Percentiles rank a stretch among this genome's conserved stretches.
These are phyloP conservation scores for Penicillium concentricum DNA, from an alignment of 2,329 filamentous ascomycete species.

Conservation along the genomic window DNA sequence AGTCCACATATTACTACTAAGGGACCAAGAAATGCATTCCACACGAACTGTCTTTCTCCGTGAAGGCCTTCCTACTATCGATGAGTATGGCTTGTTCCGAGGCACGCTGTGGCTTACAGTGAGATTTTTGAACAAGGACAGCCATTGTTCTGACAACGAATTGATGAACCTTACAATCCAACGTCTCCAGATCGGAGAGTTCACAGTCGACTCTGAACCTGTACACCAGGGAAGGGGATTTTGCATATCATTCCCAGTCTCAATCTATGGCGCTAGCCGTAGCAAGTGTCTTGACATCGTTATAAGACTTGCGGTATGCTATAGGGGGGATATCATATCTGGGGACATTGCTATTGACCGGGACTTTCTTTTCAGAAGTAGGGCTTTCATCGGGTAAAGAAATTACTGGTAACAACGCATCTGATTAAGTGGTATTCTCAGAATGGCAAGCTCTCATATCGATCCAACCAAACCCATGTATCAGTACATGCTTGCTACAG, in stretches of 20 bases:
- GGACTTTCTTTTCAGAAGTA: not conserved
- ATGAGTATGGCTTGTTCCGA: not conserved
- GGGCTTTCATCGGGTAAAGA: not conserved
- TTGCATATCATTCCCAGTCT: not conserved
- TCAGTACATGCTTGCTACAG: not conserved
- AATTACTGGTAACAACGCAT: not conserved
- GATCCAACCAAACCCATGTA: not conserved
- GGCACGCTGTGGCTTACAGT: not conserved
- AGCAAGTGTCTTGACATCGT: not conserved
- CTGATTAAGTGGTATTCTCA: not conserved
- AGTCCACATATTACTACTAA: fast-evolving
- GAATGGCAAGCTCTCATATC: not conserved
- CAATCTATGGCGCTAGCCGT: not conserved
- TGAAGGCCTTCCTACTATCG: not conserved
- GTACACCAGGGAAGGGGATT: not conserved
- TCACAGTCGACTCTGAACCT: not conserved
- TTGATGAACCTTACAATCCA: not conserved
- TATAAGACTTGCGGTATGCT: not conserved
- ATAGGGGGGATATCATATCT: not conserved
- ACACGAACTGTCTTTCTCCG: not conserved
- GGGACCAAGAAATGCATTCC: not conserved
- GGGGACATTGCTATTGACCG: not conserved
- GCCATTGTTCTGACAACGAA: not conserved
- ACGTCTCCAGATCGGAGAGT: not conserved
- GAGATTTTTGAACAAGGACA: not conserved